Evolutionary conservation across 2,329 filamentous ascomycete genomes (phyloP).

Genomic region (Huntiella moniliformis): DNA sequence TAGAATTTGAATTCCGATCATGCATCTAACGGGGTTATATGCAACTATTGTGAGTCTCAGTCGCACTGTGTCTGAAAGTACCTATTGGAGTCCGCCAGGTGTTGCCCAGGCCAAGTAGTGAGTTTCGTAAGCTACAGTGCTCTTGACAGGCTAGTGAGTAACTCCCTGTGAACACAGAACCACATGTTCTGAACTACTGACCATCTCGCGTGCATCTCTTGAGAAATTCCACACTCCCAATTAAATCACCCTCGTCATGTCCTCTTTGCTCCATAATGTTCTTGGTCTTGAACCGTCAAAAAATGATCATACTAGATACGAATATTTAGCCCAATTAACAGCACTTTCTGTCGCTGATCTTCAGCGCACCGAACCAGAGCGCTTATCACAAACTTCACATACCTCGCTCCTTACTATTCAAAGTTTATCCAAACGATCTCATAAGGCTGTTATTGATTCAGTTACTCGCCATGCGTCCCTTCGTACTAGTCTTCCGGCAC

Average conservation of each 20-base stretch:
- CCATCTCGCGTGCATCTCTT: neutral
- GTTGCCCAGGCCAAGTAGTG: neutral
- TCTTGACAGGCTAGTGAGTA: too few relatives aligned
- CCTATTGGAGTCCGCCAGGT: neutral
- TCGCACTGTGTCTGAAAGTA: conserved; percentile 4
- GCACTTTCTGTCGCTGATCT: conserved; percentile 59
- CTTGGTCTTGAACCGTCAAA: conserved; percentile 18
- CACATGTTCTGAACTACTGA: neutral
- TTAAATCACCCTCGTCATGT: conserved; percentile 16
- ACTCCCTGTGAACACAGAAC: conserved; percentile 1
- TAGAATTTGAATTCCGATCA: too few relatives aligned
- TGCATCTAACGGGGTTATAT: too few relatives aligned
- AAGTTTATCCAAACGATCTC: conserved; percentile 71
- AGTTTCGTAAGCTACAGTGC: neutral
- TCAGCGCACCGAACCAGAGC: conserved; percentile 55
- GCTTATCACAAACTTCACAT: conserved; percentile 63
- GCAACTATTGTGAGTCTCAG: neutral
- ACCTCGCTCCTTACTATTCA: conserved; percentile 70
- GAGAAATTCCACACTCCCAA: neutral
- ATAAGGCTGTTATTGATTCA: conserved; percentile 67
- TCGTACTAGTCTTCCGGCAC: conserved; percentile 46
- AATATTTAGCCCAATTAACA: conserved; percentile 61
- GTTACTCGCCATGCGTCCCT: conserved; percentile 61
- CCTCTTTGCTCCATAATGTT: conserved; percentile 20
- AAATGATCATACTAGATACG: conserved; percentile 33